phyloP scores from a whole-genome alignment of 257 asterid genomes.

The Fraxinus cuspidata region DNA sequence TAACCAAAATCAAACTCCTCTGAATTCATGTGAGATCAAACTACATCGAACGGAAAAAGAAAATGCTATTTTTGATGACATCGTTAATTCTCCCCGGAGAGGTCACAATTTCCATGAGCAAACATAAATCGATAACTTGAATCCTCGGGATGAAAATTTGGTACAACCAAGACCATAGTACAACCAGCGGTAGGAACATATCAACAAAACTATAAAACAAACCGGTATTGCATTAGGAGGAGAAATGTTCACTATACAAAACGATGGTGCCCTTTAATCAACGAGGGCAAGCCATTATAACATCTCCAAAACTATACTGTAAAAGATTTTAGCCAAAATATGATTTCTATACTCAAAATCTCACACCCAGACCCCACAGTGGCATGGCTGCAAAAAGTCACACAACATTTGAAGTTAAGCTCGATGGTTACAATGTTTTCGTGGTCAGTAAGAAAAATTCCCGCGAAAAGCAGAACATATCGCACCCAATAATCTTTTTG shows the following conservation, averaged over 20 bases:
- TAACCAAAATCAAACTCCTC: too few relatives aligned
- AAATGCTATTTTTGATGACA: too few relatives aligned
- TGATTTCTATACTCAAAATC: conserved; percentile 23
- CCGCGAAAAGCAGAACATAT: conserved; percentile 25
- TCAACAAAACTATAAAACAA: conserved; percentile 17
- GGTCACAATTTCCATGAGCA: too few relatives aligned
- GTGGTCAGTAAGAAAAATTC: conserved; percentile 18
- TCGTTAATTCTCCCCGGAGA: too few relatives aligned
- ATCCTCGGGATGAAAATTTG: neutral
- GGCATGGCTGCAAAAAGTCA: conserved; percentile 20
- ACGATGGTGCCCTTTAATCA: conserved; percentile 36
- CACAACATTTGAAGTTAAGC: conserved; percentile 33
- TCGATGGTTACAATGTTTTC: conserved; percentile 16
- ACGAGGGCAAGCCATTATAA: conserved; percentile 33
- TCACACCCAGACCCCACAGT: conserved; percentile 25
- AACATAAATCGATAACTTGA: too few relatives aligned
- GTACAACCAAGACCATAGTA: neutral
- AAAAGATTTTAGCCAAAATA: conserved; percentile 12
- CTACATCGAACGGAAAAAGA: too few relatives aligned
- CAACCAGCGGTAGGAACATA: neutral
- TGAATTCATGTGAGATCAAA: too few relatives aligned
- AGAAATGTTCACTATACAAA: conserved; percentile 54
- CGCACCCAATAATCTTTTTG: conserved; percentile 23
- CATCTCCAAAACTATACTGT: conserved; percentile 35
- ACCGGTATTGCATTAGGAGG: conserved; percentile 32